Conservation (phyloP, 441 rosid species). For the Isatis lusitanica region DNA sequence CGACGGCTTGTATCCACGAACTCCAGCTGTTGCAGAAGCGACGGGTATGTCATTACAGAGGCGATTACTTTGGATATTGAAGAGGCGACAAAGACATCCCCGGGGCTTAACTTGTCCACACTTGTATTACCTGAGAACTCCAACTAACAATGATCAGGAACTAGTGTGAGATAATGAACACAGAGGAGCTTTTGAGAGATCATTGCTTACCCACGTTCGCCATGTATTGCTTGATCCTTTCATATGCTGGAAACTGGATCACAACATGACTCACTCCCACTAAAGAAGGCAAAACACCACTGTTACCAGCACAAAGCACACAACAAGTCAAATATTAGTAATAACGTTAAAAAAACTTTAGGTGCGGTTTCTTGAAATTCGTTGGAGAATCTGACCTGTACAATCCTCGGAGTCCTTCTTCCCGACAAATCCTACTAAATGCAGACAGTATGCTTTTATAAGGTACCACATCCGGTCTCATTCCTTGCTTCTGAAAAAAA, state of each 20-base stretch:
- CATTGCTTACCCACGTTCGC: constrained; percentile 58
- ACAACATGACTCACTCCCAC: constrained; percentile 93
- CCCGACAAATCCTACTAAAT: constrained; percentile 68
- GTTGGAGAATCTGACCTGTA: constrained; percentile 64
- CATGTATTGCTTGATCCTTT: constrained; percentile 72
- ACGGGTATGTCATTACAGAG: constrained; percentile 78
- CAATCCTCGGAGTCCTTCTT: constrained; percentile 87
- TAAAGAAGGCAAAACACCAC: constrained; percentile 91
- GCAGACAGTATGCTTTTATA: constrained; percentile 77
- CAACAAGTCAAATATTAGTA: background rate
- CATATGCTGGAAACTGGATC: constrained; percentile 91
- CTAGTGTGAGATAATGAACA: background rate
- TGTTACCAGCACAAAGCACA: constrained; percentile 44
- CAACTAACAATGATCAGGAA: constrained; percentile 36
- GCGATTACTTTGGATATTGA: constrained; percentile 78
- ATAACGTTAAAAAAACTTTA: background rate
- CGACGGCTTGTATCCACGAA: too few relatives aligned
- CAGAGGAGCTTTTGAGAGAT: background rate
- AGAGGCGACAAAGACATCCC: constrained; percentile 73
- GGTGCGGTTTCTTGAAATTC: background rate
- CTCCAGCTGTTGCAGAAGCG: too few relatives aligned
- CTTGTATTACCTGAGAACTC: constrained; percentile 56
- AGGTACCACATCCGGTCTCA: constrained; percentile 81
- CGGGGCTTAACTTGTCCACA: constrained; percentile 57
- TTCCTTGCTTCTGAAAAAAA: constrained; percentile 71